A percentile compares a stretch with the other conserved stretches of the same genome.
phyloP scores from a whole-genome alignment of 2,329 filamentous ascomycete species.

The Aspergillus sp. region DNA sequence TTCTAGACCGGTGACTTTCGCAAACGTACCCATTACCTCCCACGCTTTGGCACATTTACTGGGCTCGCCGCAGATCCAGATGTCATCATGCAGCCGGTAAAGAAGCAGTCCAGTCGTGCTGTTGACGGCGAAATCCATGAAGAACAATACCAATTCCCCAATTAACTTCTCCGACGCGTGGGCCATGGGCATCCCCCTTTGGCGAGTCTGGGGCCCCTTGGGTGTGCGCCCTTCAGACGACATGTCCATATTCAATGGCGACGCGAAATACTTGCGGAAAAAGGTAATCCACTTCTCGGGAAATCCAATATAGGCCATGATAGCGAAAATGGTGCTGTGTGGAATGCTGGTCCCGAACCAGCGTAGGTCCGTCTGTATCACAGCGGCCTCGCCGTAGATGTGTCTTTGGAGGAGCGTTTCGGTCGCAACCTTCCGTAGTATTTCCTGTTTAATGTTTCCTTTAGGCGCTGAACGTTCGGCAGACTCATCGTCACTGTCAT shows the following conservation, averaged over 20 bases:
- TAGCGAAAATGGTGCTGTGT: constrained; percentile 45
- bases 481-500: constrained; percentile 22
- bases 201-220: constrained; percentile 40
- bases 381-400: constrained; percentile 35
- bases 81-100: constrained; percentile 51
- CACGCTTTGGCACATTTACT: constrained; percentile 44
- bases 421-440: constrained; percentile 41
- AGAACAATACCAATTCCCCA: constrained; percentile 50
- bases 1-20: constrained; percentile 43
- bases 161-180: constrained; percentile 49
- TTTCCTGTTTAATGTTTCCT: constrained; percentile 39
- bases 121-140: constrained; percentile 49
- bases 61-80: constrained; percentile 50
- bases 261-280: constrained; percentile 47
- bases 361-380: constrained; percentile 46
- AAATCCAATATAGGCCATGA: constrained; percentile 49
- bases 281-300: constrained; percentile 44
- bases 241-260: constrained; percentile 45
- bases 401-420: constrained; percentile 37
- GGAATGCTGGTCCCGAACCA: constrained; percentile 47
- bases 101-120: constrained; percentile 43
- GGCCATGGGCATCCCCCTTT: constrained; percentile 47
- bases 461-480: background rate
- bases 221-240: constrained; percentile 25
- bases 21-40: constrained; percentile 44